Conservation (phyloP, 2,329 filamentous ascomycete species). For the Fusarium keratoplasticum region DNA sequence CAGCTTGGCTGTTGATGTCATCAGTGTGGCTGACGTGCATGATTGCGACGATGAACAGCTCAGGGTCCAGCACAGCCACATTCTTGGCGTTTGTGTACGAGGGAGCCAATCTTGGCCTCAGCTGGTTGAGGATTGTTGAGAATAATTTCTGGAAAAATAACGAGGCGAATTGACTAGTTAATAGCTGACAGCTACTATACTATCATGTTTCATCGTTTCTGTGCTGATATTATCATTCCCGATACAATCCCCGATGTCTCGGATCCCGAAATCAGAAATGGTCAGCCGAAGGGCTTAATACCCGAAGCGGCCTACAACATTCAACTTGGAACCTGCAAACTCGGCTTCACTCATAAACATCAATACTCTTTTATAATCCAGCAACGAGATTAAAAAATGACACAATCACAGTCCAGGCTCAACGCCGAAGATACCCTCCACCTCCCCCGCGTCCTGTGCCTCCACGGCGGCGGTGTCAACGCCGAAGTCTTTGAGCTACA, state of each 20-base stretch:
- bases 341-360: background rate
- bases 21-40: slow-evolving; percentile 34
- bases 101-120: background rate
- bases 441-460: slow-evolving; percentile 78
- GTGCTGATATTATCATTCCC: background rate
- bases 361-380: background rate
- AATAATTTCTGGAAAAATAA: background rate
- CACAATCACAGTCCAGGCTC: slow-evolving; percentile 28
- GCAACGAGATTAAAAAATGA: slow-evolving; percentile 15
- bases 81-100: slow-evolving; percentile 3
- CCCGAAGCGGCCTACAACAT: slow-evolving; percentile 14
- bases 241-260: background rate
- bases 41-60: slow-evolving; percentile 22
- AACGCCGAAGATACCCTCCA: slow-evolving; percentile 28
- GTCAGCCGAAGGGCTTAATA: slow-evolving; percentile 22
- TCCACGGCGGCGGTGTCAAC: slow-evolving; percentile 84
- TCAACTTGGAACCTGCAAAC: slow-evolving; percentile 7
- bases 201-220: background rate
- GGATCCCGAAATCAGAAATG: slow-evolving; percentile 21
- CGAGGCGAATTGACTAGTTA: background rate
- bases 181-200: background rate
- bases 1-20: slow-evolving; percentile 40
- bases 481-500: slow-evolving; percentile 76
- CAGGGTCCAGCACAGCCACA: slow-evolving; percentile 39
- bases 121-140: slow-evolving; percentile 10